Evolutionary conservation across 148 eudicot genomes (phyloP).

Genomic region (Cornus suecica): DNA sequence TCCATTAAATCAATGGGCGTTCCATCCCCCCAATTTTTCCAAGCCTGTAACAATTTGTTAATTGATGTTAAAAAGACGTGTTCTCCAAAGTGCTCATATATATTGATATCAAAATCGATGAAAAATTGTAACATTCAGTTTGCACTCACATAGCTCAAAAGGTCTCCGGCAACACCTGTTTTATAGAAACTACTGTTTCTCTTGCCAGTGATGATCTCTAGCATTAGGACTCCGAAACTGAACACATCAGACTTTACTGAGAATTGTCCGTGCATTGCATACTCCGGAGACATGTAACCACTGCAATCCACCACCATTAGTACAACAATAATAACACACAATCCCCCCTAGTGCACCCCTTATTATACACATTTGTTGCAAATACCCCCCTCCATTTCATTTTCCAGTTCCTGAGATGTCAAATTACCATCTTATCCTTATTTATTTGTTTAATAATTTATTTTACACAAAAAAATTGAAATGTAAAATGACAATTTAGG

Average conservation of each 20-base stretch:
- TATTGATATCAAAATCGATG: no score
- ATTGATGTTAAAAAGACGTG: not conserved
- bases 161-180: conserved; percentile 17
- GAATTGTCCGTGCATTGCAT: conserved; percentile 33
- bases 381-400: no score
- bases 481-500: no score
- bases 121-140: not conserved
- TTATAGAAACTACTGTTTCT: conserved; percentile 15
- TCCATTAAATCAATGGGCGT: conserved; percentile 17
- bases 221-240: conserved; percentile 48
- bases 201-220: conserved; percentile 49
- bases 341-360: no score
- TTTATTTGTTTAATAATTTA: no score
- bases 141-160: conserved; percentile 35
- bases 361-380: no score
- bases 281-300: no score
- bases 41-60: conserved; percentile 17
- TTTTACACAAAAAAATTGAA: no score
- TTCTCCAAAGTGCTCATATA: no score
- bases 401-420: no score
- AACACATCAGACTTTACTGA: conserved; percentile 53
- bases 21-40: conserved; percentile 34
- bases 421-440: no score
- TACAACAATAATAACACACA: conserved; percentile 31
- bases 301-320: no score